Base-by-base conservation (phyloP, 208 protist species). In the Acanthamoeba polyphaga region DNA sequence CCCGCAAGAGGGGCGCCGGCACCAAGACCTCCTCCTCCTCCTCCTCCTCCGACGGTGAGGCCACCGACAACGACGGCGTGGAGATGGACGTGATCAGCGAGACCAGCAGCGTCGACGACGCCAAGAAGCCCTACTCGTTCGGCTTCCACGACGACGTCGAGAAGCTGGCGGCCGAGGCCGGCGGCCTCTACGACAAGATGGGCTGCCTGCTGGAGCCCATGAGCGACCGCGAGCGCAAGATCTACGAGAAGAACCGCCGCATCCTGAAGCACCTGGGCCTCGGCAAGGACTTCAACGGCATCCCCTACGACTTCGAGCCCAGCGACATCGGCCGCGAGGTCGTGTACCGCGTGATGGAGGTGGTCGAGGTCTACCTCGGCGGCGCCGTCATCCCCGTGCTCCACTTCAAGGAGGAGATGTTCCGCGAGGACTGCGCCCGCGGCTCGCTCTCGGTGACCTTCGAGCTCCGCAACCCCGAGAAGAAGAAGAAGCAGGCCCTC, bases 391-490 rank as follows among this genome's bases (percentile, higher is more conserved):
- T 92, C 34, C 87, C 87, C 66, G 66, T 92, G 58, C 87, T 92
- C 60, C 87, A 92, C 87, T 38, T 92, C 32, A 92, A 92, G 87
- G 87, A 92, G 87, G 87, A 92, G 66, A 92, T 92, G 87, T 92
- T 92, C 87, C 58, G 87, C 38, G 87, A 92, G 87, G 87, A 92
- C 43, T 92, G 87, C 60, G 66, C 62, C 49, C 87, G 87, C 66
- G 87, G 87, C 22, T 92, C 87, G 2, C 87, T 92, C 58, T 92
- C 62, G 15, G 43, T 92, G 43, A 74, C n/a, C 43, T 92, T 92
- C 66, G 87, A 92, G 43, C 87, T 92, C 8, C 10, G 66, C 22
- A 78, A 92, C 60, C 87, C 87, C 4, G 87, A 92, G 58, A 92
- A 92, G 58, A 92, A 92, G 87, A 5, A 3, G 3, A 92, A 92